These are phyloP conservation scores for Chaetomium olivaceum DNA, from an alignment of 2,329 filamentous ascomycete species.

Conservation along the genomic window DNA sequence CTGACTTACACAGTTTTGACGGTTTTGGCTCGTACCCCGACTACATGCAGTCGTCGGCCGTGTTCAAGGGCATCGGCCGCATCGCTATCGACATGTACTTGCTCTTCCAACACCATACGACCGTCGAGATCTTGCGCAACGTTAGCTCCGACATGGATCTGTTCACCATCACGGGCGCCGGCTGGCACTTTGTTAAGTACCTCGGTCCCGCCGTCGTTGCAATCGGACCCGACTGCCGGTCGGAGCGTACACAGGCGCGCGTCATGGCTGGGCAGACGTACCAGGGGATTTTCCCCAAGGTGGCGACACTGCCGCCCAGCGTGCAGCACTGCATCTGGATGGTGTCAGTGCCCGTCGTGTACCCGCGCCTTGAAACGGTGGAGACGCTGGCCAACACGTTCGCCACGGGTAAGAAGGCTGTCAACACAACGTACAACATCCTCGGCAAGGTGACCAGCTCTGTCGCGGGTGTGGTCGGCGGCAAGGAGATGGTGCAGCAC, in stretches of 20 bases:
- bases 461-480: constrained; percentile 91
- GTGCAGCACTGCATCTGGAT: constrained; percentile 98
- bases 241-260: constrained; percentile 84
- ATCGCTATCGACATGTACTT: constrained; percentile 98
- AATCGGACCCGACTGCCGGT: constrained; percentile 86
- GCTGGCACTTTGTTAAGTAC: constrained; percentile 98
- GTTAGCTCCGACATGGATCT: constrained; percentile 85
- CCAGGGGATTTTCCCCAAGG: constrained; percentile 94
- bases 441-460: constrained; percentile 93
- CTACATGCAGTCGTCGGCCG: constrained; percentile 95
- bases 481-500: constrained; percentile 86
- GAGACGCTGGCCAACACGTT: constrained; percentile 90
- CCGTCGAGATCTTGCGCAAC: constrained; percentile 86
- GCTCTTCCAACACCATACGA: constrained; percentile 97
- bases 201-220: constrained; percentile 88
- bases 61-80: constrained; percentile 97
- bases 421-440: constrained; percentile 95
- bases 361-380: constrained; percentile 86
- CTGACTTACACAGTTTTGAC: constrained; percentile 68
- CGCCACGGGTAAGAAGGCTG: constrained; percentile 91
- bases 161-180: constrained; percentile 94
- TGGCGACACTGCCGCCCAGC: constrained; percentile 83
- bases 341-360: constrained; percentile 86
- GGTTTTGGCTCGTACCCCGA: constrained; percentile 96
- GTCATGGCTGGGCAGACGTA: constrained; percentile 97